These are phyloP conservation scores for Penicillium nordicum DNA, from an alignment of 2,329 filamentous ascomycete genomes.

Conservation along the genomic window DNA sequence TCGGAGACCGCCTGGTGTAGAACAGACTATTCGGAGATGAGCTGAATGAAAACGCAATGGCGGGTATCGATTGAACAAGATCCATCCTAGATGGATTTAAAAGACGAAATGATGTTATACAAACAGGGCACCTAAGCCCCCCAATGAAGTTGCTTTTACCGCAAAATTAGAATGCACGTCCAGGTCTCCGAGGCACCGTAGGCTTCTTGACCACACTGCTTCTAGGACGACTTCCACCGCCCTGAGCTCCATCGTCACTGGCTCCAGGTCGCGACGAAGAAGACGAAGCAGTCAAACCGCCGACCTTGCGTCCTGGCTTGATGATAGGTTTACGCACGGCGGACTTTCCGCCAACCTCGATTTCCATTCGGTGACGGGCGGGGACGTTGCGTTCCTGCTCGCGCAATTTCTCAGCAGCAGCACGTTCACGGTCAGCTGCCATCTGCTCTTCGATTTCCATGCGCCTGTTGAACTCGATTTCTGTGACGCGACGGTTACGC, in stretches of 20 bases:
- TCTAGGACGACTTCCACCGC: conserved; percentile 18
- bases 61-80: conserved; percentile 12
- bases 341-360: conserved; percentile 33
- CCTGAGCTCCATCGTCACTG: neutral
- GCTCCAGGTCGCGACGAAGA: conserved; percentile 23
- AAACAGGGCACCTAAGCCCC: neutral
- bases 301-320: conserved; percentile 27
- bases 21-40: neutral
- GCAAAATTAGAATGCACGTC: conserved; percentile 32
- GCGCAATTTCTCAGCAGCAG: conserved; percentile 39
- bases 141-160: neutral
- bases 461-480: conserved; percentile 86
- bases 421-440: conserved; percentile 72
- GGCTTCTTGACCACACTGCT: conserved; percentile 43
- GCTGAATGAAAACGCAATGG: neutral
- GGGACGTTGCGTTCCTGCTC: conserved; percentile 38
- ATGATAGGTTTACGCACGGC: conserved; percentile 35
- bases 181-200: conserved; percentile 32
- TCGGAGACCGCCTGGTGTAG: neutral
- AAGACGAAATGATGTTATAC: neutral
- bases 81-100: conserved; percentile 1
- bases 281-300: conserved; percentile 30
- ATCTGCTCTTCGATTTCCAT: conserved; percentile 94
- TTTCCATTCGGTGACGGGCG: conserved; percentile 33
- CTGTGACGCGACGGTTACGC: conserved; percentile 78